phyloP scores from a whole-genome alignment of 2,329 filamentous ascomycete genomes.

The Exophiala calicioides region DNA sequence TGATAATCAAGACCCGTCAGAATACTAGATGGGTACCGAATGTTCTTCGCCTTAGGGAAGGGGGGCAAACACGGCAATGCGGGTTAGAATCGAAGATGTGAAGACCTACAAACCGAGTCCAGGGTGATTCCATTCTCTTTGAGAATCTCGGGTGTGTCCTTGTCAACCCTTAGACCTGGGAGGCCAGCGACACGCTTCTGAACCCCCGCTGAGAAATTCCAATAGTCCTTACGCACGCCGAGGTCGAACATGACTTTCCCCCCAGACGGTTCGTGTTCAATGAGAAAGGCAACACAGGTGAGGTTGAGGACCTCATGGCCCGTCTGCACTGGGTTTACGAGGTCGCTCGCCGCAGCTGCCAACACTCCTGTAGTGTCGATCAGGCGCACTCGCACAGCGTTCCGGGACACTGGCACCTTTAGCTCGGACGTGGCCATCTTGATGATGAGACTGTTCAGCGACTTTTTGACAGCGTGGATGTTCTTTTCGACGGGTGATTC shows the following conservation, averaged over 20 bases:
- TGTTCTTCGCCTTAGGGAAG: too few species aligned
- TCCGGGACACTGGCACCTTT: conserved; percentile 6
- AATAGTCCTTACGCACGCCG: conserved; percentile 36
- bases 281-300: conserved; percentile 19
- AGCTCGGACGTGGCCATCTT: neutral
- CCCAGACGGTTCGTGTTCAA: conserved; percentile 18
- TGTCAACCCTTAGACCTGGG: conserved; percentile 28
- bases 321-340: conserved; percentile 17
- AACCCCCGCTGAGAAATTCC: conserved; percentile 25
- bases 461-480: too few species aligned
- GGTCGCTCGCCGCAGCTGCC: conserved; percentile 19
- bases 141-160: conserved; percentile 23
- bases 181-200: conserved; percentile 18
- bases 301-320: conserved; percentile 22
- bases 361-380: conserved; percentile 19
- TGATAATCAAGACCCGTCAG: conserved; percentile 2
- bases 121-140: conserved; percentile 16
- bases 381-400: conserved; percentile 13
- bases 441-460: too few species aligned
- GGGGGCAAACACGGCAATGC: too few species aligned
- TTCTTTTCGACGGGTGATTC: too few species aligned
- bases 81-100: too few species aligned
- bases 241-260: conserved; percentile 36
- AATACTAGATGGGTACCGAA: too few species aligned
- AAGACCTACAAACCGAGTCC: conserved; percentile 24